These are phyloP conservation scores for Diaporthe citrichinensis DNA, from an alignment of 2,329 filamentous ascomycete species.

Conservation along the genomic window DNA sequence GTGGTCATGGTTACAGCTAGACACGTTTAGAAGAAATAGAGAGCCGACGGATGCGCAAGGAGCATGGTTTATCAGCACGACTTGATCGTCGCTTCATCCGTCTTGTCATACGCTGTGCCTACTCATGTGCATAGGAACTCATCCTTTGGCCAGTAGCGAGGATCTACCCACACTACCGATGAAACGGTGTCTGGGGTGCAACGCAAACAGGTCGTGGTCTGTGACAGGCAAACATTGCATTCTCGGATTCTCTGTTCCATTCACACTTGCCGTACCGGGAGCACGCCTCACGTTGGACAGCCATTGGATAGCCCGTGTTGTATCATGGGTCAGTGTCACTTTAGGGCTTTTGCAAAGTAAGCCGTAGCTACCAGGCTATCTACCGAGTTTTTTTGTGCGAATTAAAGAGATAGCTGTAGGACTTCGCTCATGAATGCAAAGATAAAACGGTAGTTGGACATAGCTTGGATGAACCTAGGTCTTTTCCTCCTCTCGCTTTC, in stretches of 20 bases:
- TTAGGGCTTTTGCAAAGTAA: no score
- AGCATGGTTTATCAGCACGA: no score
- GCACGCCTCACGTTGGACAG: no score
- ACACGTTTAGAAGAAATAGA: not conserved
- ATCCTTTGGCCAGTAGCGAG: not conserved
- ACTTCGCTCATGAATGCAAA: no score
- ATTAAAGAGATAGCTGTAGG: no score
- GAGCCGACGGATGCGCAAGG: not conserved
- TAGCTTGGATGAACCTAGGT: no score
- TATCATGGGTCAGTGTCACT: no score
- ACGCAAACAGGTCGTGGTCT: not conserved
- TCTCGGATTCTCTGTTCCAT: not conserved
- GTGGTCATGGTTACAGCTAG: not conserved
- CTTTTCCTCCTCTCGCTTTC: no score
- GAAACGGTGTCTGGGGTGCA: no score
- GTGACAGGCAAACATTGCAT: not conserved
- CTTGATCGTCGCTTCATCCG: not conserved
- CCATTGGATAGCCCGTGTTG: no score
- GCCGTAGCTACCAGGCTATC: not conserved
- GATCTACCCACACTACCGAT: no score
- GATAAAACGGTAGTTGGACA: no score
- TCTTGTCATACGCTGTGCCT: not conserved
- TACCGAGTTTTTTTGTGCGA: not conserved
- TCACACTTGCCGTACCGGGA: not conserved
- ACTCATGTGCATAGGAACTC: not conserved